Conservation (phyloP, 306 rosid genomes). For the Castanea mollissima region DNA sequence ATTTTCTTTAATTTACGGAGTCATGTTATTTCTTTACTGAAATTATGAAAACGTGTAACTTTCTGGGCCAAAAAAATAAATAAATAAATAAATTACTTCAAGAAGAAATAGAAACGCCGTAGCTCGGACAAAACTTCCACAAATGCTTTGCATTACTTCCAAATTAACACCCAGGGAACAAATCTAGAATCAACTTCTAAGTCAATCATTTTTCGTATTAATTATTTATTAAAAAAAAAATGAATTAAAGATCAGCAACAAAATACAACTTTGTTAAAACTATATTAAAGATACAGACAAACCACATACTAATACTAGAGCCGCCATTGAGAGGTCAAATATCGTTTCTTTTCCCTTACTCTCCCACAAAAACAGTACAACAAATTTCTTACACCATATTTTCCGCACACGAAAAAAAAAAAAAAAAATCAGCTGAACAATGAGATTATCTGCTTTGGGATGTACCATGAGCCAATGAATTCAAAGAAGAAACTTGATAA, state of each 20-base stretch:
- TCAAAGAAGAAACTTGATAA: background rate
- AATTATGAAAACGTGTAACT: background rate
- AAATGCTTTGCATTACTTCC: background rate
- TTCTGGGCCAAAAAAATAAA: background rate
- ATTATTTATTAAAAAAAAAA: background rate
- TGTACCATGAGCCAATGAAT: background rate
- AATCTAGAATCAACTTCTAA: background rate
- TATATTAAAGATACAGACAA: no score
- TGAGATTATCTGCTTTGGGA: background rate
- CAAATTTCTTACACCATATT: background rate
- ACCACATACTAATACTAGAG: background rate
- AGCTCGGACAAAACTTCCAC: background rate
- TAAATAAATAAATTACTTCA: no score
- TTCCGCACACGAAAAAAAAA: background rate
- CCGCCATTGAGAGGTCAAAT: background rate
- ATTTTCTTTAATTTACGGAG: background rate
- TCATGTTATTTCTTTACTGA: background rate
- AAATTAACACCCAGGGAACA: background rate
- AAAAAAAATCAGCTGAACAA: background rate
- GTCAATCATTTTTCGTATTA: background rate
- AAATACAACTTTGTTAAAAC: background rate
- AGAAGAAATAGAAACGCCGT: background rate
- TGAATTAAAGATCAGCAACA: background rate
- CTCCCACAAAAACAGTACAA: background rate
- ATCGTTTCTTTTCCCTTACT: background rate